Evolutionary conservation across 257 asterid species (phyloP), one percentile per base, ranked within the genome.

Genomic region (Ilex aquifolium): DNA sequence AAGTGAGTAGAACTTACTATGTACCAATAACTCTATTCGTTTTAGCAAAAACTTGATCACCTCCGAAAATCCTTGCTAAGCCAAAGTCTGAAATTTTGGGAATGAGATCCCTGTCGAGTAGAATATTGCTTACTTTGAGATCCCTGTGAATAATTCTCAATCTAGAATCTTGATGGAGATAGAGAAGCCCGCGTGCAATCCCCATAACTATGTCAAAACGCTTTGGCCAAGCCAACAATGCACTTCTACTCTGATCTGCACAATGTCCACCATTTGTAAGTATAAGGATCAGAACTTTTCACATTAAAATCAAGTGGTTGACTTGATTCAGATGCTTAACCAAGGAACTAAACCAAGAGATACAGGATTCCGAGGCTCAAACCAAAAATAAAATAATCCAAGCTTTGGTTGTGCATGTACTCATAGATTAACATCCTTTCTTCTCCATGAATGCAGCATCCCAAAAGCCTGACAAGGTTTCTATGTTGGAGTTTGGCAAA

Each of bases 51-150:
- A 27, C 21, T 44, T 69, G 70, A 15, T 62, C 62, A 49, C 74
- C 82, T 66, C 76, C 69, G 10, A 70, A 77, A 32, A 73, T 72
- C 65, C 72, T 77, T 27, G 85, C 88, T 56, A 79, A 30, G 6
- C 82, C 85, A 6, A 82, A 82, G 56, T 79, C 85, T 65, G 85
- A 77, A 67, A 82, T 74, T 57, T 79, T 79, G 3, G 85, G 85
- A 12, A 56, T 79, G 78, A 79, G 64, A 44, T 82, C 74, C 0
- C 8, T 27, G 39, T 82, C 88, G 61, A 82, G 67, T 36, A 79
- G 60, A 15, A 82, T 57, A 44, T 82, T 82, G 72, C 75, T 67
- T 8, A 79, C 81, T 55, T 82, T 82, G 6, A 82, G 76, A 65
- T 82, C 88, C 40, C 83, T 63, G 56, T 79, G 88, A 48, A 82